Evolutionary conservation across 2,329 filamentous ascomycete species (phyloP), one percentile per base, ranked within the genome.

Genomic region (Epichloe baconii): DNA sequence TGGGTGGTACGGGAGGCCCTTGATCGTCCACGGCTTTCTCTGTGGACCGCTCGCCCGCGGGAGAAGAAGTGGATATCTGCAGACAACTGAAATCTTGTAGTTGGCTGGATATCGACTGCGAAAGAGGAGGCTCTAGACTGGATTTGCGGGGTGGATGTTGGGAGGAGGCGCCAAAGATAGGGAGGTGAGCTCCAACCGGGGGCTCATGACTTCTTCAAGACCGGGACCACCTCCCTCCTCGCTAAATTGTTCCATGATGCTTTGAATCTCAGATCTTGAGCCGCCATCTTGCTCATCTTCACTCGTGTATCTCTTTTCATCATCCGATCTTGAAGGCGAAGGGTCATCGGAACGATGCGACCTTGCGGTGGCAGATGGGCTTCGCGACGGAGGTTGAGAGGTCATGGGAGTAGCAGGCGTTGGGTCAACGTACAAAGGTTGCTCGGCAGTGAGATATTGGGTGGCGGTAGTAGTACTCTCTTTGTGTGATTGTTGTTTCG

Each of bases 161-260:
- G 12, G 77, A 65, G 3, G 82, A 73, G 48, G 75, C 76, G n/a
- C 79, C 76, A 42, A 93, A 72, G 58, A 88, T 77, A 5, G 90
- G 90, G 85, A 85, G n/a, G 88, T 80, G 53, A 91, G 78, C 66
- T 91, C 89, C 43, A 95, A 68, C 34, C 88, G 78, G 5, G 89
- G 89, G 55, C 89, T 95, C 88, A 95, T 95, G 62, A 95, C 88
- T 66, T 94, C 88, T 48, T 91, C 83, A 54, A 79, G 81, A 5
- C 77, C 83, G 2, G 82, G 85, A 0, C 83, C 86, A 48, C 82
- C 80, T 31, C 80, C 80, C 48, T 80, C 80, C 62, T 87, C 82
- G 58, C 85, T 83, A 60, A 97, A 97, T 68, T 97, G 93, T 55
- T 88, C 88, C 88, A 98, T 97, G 65, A 98, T 97, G 64, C 79